phyloP scores from a whole-genome alignment of 495 filamentous ascomycete genomes.

The Trichodelitschia bisporula region DNA sequence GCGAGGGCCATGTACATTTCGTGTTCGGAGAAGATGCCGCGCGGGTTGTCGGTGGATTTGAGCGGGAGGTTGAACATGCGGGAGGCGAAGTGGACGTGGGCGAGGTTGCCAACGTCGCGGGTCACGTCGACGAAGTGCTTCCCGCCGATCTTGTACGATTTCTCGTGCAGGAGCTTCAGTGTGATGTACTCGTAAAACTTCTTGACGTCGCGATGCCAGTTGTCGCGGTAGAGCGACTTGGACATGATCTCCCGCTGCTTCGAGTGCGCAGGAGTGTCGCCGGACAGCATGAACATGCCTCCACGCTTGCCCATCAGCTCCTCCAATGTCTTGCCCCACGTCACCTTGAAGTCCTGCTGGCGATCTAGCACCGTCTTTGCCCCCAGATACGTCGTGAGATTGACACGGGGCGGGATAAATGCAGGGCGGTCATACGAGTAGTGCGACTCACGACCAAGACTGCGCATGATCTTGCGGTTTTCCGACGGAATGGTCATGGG shows the following conservation, averaged over 20 bases:
- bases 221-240: constrained; percentile 21
- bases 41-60: constrained; percentile 39
- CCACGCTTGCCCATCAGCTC: constrained; percentile 29
- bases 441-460: constrained; percentile 41
- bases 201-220: constrained; percentile 26
- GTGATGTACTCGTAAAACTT: constrained; percentile 36
- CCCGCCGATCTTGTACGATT: constrained; percentile 30
- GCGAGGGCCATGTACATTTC: constrained; percentile 58
- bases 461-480: constrained; percentile 46
- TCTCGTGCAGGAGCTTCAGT: constrained; percentile 33
- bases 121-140: constrained; percentile 52
- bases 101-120: constrained; percentile 51
- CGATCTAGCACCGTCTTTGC: constrained; percentile 38
- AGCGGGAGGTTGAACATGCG: constrained; percentile 49
- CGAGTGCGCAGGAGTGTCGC: constrained; percentile 20
- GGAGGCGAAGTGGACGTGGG: constrained; percentile 46
- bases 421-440: constrained; percentile 46
- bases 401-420: constrained; percentile 23
- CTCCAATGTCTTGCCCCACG: constrained; percentile 32
- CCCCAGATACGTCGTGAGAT: constrained; percentile 33
- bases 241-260: constrained; percentile 21
- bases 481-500: constrained; percentile 60
- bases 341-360: constrained; percentile 33
- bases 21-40: constrained; percentile 51
- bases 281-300: constrained; percentile 28